phyloP scores from a whole-genome alignment of 495 filamentous ascomycete genomes.

The Xylaria longipes region DNA sequence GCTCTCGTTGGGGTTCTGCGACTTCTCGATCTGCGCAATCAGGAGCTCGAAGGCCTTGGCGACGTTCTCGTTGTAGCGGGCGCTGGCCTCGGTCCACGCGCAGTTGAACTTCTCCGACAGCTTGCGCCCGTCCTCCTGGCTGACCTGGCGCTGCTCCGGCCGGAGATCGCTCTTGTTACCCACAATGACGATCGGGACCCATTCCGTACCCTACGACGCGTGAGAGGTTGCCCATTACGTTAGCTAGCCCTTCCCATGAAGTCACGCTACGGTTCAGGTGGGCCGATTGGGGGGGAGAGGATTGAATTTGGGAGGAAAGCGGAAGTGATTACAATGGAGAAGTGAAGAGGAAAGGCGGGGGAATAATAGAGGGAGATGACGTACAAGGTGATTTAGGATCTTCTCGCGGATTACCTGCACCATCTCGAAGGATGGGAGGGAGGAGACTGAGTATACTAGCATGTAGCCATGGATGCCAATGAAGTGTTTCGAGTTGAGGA shows the following conservation, averaged over 20 bases:
- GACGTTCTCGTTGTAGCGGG: conserved; percentile 93
- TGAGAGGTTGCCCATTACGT: conserved; percentile 4
- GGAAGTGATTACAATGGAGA: not conserved
- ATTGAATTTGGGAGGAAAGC: conserved; percentile 34
- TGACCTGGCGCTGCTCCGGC: conserved; percentile 90
- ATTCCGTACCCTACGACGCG: conserved; percentile 78
- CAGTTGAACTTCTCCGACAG: conserved; percentile 87
- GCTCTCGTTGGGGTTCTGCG: conserved; percentile 86
- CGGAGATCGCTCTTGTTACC: conserved; percentile 97
- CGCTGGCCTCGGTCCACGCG: conserved; percentile 93
- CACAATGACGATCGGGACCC: conserved; percentile 90
- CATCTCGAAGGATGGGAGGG: conserved; percentile 95
- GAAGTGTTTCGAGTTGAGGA: conserved; percentile 97
- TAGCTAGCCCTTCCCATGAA: conserved; percentile 15
- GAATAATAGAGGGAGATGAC: conserved; percentile 36
- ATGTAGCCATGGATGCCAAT: conserved; percentile 99
- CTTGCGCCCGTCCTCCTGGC: conserved; percentile 78
- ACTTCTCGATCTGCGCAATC: conserved; percentile 94
- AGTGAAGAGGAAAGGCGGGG: conserved; percentile 4
- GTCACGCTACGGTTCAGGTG: conserved; percentile 15
- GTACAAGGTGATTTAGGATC: conserved; percentile 93
- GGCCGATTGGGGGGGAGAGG: conserved; percentile 3
- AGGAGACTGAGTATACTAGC: conserved; percentile 94
- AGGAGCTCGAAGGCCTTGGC: conserved; percentile 90
- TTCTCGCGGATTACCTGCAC: conserved; percentile 93